Evolutionary conservation across 352 stramenopile genomes (phyloP), one percentile per base, ranked within the genome.

Genomic region (Globisporangium cylindrosporum): DNA sequence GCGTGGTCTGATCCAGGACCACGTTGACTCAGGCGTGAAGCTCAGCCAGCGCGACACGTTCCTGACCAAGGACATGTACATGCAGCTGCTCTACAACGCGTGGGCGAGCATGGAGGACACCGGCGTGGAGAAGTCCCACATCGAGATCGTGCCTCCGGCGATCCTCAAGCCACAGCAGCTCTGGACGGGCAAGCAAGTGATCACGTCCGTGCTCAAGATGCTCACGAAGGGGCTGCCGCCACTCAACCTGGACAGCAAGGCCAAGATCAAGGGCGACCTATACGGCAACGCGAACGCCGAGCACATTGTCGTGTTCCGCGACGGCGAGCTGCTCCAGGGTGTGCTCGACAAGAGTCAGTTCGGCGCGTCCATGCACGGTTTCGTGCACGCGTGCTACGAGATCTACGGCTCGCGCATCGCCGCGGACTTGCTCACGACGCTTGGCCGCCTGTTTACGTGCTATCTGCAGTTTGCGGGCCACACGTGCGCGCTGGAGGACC

Each of bases 171-270:
- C 98, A 3, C 73, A 89, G 67, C 78, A 89, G 55, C 79, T 99
- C 7, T 99, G 98, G 98, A 99, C 98, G 10, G 98, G 98, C 62
- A 99, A 99, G 72, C 98, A 99, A 78, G 95, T 99, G 24, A 94
- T 99, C 64, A 98, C 94, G 10, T 99, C 95, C 20, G 82, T 99
- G 57, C 84, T 99, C n/a, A 93, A 97, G 78, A 81, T 99, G 80
- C 78, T 99, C 29, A 97, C 90, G 3, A 88, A 93, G 68, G 86
- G 86, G 1, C 72, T 98, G 9, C 94, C 95, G 24, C 92, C 93
- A 66, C 83, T 99, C 18, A 94, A 95, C 71, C 69, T 96, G 25
- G 79, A 98, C 90, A 93, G 85, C 73, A 99, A 99, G 74, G 83
- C 98, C 36, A 99, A 99, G 78, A 99, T 98, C 67, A 97, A 97